Base-by-base conservation (phyloP, 192 early-diverging fungal species). In the Rhizoclosmatium sp. region DNA sequence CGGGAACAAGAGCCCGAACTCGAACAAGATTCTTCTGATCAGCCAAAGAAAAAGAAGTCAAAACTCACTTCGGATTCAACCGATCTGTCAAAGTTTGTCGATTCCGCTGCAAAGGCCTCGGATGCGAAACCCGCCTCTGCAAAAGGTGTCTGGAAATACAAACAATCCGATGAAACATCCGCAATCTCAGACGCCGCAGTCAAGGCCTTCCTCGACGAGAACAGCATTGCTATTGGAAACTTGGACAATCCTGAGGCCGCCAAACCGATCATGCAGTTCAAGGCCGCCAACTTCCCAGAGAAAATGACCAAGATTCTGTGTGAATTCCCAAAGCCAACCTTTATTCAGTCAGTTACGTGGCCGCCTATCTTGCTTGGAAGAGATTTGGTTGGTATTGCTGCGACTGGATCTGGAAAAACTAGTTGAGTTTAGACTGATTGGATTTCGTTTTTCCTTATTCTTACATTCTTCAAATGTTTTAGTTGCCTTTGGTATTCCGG, bases 331-430 rank as follows among this genome's bases (percentile, higher is more conserved):
- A 91, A 92, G 47, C 98, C 98, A 10, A 98, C 96, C 2, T 92
- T 94, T 10, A 98, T 99, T 71, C 98, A 99, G 86, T 93, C 95
- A 10, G 90, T 91, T 7, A 94, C 93, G 80, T 99, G 98, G 98
- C 95, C 96, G 16, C 91, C 94, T 56, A 82, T 95, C 76, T 87
- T 96, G 41, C 87, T 88, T 64, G 89, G 91, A 40, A 92, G 93
- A 69, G 96, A 99, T 85, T 84, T 95, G 14, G 89, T 98, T 54
- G 98, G 98, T 62, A 97, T 99, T 87, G 97, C 83, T 9, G 78
- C 76, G 10, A 82, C 85, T 4, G 83, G 85, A 16, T 60, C 54
- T 47, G 84, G 81, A 23, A 87, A 88, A 64, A 85, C 81, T n/a
- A 62, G 60, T 62, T 7, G 5, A 21, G 7, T 21, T 21, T 1